Percentiles rank a stretch among this genome's conserved stretches.
Evolutionary conservation across 2,329 filamentous ascomycete species (phyloP).

Genomic region (Lachnellula subtilissima): DNA sequence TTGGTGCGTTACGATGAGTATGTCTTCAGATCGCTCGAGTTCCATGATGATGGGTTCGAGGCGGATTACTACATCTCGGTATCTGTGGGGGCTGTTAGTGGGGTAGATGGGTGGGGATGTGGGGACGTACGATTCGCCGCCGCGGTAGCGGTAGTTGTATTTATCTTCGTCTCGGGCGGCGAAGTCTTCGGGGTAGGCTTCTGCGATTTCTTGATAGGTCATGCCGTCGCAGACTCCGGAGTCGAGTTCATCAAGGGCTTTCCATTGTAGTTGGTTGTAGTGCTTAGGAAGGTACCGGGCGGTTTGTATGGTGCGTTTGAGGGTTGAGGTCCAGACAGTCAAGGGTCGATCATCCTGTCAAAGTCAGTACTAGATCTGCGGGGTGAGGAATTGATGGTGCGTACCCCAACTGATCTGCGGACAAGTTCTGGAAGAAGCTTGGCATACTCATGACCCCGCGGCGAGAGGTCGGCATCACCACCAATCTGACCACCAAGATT

Average conservation of each 20-base stretch:
- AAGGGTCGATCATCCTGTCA: constrained; percentile 51
- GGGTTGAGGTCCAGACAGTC: constrained; percentile 71
- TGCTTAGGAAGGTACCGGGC: constrained; percentile 73
- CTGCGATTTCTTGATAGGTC: constrained; percentile 82
- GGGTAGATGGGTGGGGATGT: not conserved
- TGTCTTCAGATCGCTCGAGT: constrained; percentile 90
- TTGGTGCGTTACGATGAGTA: constrained; percentile 96
- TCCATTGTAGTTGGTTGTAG: constrained; percentile 97
- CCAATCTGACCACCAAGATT: constrained; percentile 90
- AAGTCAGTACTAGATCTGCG: constrained; percentile 1
- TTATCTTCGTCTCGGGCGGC: constrained; percentile 94
- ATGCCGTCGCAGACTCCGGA: constrained; percentile 94
- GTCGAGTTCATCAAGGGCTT: constrained; percentile 94
- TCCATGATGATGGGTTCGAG: constrained; percentile 99
- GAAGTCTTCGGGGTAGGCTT: constrained; percentile 90
- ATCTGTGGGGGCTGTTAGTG: constrained; percentile 31
- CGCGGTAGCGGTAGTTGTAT: constrained; percentile 98
- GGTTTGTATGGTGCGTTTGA: constrained; percentile 85
- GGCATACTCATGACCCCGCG: constrained; percentile 83
- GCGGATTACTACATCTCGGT: constrained; percentile 94
- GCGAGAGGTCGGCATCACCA: constrained; percentile 82
- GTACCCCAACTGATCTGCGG: constrained; percentile 77
- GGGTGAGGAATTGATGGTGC: constrained; percentile 28
- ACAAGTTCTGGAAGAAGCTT: constrained; percentile 79
- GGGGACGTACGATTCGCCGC: constrained; percentile 68